Evolutionary conservation across 1,284 basidiomycete species (phyloP).

Genomic region (Schizophyllum amplum): DNA sequence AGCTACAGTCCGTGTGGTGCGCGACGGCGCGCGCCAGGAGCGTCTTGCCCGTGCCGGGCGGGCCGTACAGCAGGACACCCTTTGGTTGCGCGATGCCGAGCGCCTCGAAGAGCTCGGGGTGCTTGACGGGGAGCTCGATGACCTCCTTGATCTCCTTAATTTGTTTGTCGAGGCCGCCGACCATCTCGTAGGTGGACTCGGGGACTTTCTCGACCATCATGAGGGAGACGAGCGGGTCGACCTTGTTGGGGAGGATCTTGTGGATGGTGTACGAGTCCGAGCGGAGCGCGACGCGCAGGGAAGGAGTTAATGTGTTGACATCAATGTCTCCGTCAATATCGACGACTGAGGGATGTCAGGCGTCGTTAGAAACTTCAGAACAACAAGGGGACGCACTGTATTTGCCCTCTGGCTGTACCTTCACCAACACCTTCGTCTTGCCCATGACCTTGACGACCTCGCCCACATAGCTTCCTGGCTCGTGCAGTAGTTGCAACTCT

Average conservation of each 20-base stretch:
- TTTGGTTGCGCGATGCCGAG: slow-evolving; percentile 98
- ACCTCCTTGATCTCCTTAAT: slow-evolving; percentile 99
- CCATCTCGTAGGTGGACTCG: slow-evolving; percentile 99
- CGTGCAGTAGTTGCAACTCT: slow-evolving; percentile 91
- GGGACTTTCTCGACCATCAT: slow-evolving; percentile 99
- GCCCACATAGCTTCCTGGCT: slow-evolving; percentile 96
- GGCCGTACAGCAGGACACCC: slow-evolving; percentile 93
- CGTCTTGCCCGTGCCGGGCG: slow-evolving; percentile 96
- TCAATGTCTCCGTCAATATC: slow-evolving; percentile 91
- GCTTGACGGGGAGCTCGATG: slow-evolving; percentile 97
- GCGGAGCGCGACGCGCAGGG: slow-evolving; percentile 89
- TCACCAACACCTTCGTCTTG: slow-evolving; percentile 97
- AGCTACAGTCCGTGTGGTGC: slow-evolving; percentile 97
- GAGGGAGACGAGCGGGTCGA: slow-evolving; percentile 89
- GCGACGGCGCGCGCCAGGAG: slow-evolving; percentile 90
- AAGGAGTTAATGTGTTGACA: slow-evolving; percentile 72
- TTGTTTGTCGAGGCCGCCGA: slow-evolving; percentile 96
- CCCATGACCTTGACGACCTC: slow-evolving; percentile 99
- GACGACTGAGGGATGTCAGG: slow-evolving; percentile 59
- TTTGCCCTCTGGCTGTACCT: slow-evolving; percentile 98
- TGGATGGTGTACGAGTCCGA: slow-evolving; percentile 95
- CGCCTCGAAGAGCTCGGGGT: slow-evolving; percentile 94
- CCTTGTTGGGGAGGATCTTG: slow-evolving; percentile 92
- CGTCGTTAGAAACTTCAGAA: not conserved
- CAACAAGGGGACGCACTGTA: slow-evolving; percentile 62